phyloP scores from a whole-genome alignment of 345 rosid species.

The Salix udensis region DNA sequence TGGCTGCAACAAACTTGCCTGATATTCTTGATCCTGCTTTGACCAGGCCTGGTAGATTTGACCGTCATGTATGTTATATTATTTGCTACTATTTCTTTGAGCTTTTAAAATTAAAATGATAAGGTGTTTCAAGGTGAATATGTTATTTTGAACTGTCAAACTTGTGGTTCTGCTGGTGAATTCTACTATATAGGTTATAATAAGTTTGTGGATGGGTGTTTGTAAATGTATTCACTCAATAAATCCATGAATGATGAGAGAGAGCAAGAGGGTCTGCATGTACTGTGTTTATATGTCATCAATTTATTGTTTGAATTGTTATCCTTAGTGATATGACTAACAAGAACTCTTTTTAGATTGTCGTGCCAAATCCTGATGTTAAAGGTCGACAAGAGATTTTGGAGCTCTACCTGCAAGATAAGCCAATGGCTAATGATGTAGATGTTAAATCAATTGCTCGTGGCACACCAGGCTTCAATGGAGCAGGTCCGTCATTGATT shows the following conservation, averaged over 20 bases:
- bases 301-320: background rate
- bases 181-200: background rate
- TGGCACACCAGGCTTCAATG: constrained; percentile 99
- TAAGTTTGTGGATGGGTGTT: background rate
- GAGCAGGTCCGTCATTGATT: constrained; percentile 62
- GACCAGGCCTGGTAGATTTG: constrained; percentile 99
- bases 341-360: constrained; percentile 54
- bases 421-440: constrained; percentile 80
- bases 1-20: constrained; percentile 99
- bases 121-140: background rate
- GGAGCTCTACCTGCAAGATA: constrained; percentile 90
- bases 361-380: constrained; percentile 90
- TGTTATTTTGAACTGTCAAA: constrained; percentile 2
- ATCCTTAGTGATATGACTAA: constrained; percentile 25
- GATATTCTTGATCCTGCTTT: constrained; percentile 99
- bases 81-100: background rate
- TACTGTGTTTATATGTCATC: background rate
- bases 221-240: background rate
- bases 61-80: constrained; percentile 74
- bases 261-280: background rate
- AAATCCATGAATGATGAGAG: background rate
- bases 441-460: constrained; percentile 93
- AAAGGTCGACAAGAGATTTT: constrained; percentile 95
- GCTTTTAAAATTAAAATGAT: background rate
- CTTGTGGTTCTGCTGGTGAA: background rate